Base-by-base conservation (phyloP, 768 basidiomycete species). In the Pleurotus ostreatus region DNA sequence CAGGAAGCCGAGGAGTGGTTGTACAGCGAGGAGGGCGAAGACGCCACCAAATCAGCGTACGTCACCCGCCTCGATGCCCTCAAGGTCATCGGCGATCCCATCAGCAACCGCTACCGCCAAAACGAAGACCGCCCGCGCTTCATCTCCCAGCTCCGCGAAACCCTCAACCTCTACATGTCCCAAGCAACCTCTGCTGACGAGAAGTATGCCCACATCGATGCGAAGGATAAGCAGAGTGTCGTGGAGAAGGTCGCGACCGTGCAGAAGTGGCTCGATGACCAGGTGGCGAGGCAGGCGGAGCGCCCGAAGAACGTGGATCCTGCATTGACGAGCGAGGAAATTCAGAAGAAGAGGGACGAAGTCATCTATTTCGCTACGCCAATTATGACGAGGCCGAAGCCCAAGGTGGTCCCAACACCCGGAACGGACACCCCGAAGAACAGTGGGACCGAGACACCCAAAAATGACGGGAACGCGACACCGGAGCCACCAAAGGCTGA, bases 241-340 rank as follows among this genome's bases (percentile, higher is more conserved):
- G 79, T 98, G 63, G 97, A 99, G 75, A 90, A 89, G 71, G 86
- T 86, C 56, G 97, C 91, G 51, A 93, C 86, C 8, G 76, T 88
- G 39, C 88, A 93, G 73, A 91, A 97, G 74, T 98, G 96, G 97
- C 81, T 99, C 56, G 92, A 97, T 66, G 95, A 99, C 78, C 83
- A 90, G 79, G 83, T 84, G 57, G 86, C 84, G 58, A 77, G 86
- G 63, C 97, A 98, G 79, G 78, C 82, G 6, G 96, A 98, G 79
- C 78, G 86, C 55, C 74, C 88, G 69, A 96, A 97, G 86, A 89
- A 91, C 68, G 84, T 86, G 55, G 88, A 95, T 68, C 88, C 94
- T 22, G 82, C 92, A 58, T 71, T 98, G 70, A 93, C 80, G 57
- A 80, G 77, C 48, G 85, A 77, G 57, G 94, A 98, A 70, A 88